phyloP scores from a whole-genome alignment of 768 basidiomycete genomes.

The Nidula microcarpa region DNA sequence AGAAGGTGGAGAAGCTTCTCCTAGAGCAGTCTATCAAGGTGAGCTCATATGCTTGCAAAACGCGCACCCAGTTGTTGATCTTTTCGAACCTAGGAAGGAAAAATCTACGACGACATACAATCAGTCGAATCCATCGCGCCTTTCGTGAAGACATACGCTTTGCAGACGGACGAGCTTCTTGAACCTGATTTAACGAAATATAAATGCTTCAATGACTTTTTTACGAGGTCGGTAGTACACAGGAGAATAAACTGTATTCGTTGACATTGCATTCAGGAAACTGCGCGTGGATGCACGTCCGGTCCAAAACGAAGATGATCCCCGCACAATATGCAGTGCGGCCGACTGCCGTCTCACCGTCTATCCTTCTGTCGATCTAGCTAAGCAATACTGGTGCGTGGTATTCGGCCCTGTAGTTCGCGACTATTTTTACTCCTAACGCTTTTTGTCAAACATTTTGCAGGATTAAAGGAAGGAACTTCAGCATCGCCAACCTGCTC shows the following conservation, averaged over 20 bases:
- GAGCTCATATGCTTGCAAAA: not conserved
- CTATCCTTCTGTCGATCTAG: constrained; percentile 52
- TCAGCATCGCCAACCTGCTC: constrained; percentile 63
- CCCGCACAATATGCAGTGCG: constrained; percentile 51
- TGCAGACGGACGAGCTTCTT: constrained; percentile 58
- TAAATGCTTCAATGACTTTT: constrained; percentile 76
- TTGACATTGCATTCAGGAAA: constrained; percentile 27
- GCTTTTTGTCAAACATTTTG: too few relatives aligned
- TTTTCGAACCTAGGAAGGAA: constrained; percentile 39
- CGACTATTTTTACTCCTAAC: too few relatives aligned
- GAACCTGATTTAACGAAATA: constrained; percentile 62
- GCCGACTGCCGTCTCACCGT: constrained; percentile 78
- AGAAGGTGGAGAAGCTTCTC: constrained; percentile 46
- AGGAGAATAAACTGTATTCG: not conserved
- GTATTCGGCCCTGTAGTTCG: not conserved
- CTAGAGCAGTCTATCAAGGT: constrained; percentile 53
- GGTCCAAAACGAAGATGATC: constrained; percentile 50
- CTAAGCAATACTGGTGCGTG: constrained; percentile 64
- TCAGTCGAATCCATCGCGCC: constrained; percentile 50
- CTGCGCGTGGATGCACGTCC: constrained; percentile 60
- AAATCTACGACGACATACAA: constrained; percentile 50
- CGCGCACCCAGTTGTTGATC: too few relatives aligned
- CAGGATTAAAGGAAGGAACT: constrained; percentile 69
- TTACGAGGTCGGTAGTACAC: constrained; percentile 39
- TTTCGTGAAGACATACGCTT: constrained; percentile 52